phyloP scores from a whole-genome alignment of 176 grass and related monocot species.

The Musa beccarii region DNA sequence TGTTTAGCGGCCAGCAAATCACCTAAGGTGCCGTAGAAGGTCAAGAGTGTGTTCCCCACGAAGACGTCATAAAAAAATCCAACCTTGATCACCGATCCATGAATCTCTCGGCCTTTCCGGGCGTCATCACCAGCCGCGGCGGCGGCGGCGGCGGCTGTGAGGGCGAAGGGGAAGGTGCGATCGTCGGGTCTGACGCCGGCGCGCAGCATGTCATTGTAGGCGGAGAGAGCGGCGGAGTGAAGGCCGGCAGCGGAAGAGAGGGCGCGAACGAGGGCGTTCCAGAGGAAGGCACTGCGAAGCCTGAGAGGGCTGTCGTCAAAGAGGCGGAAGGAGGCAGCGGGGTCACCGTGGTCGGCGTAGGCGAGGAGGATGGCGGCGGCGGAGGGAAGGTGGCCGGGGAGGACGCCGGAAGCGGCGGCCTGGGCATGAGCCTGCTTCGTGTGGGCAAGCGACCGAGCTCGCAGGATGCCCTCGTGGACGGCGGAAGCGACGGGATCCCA shows the following conservation, averaged over 20 bases:
- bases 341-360: slow-evolving; percentile 36
- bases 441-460: not conserved
- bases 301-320: slow-evolving; percentile 33
- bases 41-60: slow-evolving; percentile 55
- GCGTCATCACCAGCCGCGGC: slow-evolving; percentile 20
- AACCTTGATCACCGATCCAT: slow-evolving; percentile 38
- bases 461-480: slow-evolving; percentile 1
- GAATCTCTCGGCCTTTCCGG: slow-evolving; percentile 53
- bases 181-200: slow-evolving; percentile 40
- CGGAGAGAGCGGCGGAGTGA: slow-evolving; percentile 23
- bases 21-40: slow-evolving; percentile 38
- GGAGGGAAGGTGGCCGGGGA: slow-evolving; percentile 29
- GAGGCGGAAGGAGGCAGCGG: slow-evolving; percentile 35
- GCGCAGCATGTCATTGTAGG: slow-evolving; percentile 52
- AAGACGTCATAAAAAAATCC: slow-evolving; percentile 49
- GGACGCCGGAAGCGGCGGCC: slow-evolving; percentile 34
- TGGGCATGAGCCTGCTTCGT: slow-evolving; percentile 25
- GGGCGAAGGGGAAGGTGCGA: slow-evolving; percentile 57
- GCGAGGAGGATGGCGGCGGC: slow-evolving; percentile 55
- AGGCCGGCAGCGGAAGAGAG: slow-evolving; percentile 33
- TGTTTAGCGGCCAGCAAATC: slow-evolving; percentile 19
- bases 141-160: slow-evolving; percentile 42
- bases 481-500: not conserved
- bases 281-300: slow-evolving; percentile 45
- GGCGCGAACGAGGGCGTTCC: slow-evolving; percentile 78